These are phyloP conservation scores for Alternaria burnsii DNA, from an alignment of 2,329 filamentous ascomycete species.

Conservation along the genomic window DNA sequence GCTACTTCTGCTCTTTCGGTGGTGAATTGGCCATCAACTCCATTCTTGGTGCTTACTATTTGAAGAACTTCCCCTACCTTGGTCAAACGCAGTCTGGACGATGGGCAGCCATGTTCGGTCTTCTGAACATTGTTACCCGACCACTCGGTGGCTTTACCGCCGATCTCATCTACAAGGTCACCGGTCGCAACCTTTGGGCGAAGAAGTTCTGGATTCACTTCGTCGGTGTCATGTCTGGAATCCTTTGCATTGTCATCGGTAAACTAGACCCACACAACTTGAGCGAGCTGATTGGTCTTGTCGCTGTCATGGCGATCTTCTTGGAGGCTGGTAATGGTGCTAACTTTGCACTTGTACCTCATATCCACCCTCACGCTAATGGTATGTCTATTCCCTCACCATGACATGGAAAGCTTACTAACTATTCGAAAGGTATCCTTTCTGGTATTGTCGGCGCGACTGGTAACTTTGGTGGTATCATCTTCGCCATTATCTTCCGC, in stretches of 20 bases:
- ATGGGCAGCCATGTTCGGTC: conserved; percentile 78
- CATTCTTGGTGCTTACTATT: conserved; percentile 67
- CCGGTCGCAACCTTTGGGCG: conserved; percentile 62
- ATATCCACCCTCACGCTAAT: conserved; percentile 84
- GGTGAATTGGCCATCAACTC: conserved; percentile 69
- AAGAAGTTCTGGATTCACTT: conserved; percentile 71
- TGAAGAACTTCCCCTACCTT: conserved; percentile 63
- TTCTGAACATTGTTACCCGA: conserved; percentile 74
- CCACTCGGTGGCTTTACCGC: conserved; percentile 70
- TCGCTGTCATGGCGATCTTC: conserved; percentile 82
- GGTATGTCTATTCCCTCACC: conserved; percentile 56
- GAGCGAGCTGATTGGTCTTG: conserved; percentile 76
- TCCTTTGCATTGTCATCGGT: conserved; percentile 70
- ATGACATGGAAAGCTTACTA: conserved; percentile 13
- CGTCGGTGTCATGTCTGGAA: conserved; percentile 65
- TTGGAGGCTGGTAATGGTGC: conserved; percentile 85
- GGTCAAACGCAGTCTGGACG: conserved; percentile 64
- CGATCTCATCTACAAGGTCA: conserved; percentile 64
- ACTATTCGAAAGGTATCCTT: conserved; percentile 60
- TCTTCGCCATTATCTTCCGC: conserved; percentile 85
- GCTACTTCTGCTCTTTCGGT: conserved; percentile 70
- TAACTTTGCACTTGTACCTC: conserved; percentile 86
- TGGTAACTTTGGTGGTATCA: conserved; percentile 84
- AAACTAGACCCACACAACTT: conserved; percentile 68
- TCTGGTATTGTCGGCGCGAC: conserved; percentile 80